Conservation (phyloP, 768 basidiomycete genomes). For the Coprinopsis cinerea region DNA sequence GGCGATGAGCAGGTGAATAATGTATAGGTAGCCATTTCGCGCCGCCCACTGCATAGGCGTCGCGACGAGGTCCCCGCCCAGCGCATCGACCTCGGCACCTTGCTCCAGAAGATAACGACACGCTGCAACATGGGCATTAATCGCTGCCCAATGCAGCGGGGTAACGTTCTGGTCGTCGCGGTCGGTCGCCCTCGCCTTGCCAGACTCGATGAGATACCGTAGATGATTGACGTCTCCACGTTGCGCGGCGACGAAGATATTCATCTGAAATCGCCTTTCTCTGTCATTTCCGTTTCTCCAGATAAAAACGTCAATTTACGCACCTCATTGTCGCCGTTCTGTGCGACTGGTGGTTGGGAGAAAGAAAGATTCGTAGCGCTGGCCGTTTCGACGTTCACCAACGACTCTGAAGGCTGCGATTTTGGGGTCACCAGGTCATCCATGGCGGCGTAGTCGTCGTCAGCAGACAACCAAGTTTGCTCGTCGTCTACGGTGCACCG, state of each 20-base stretch:
- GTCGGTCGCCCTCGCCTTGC: conserved; percentile 65
- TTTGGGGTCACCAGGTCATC: conserved; percentile 43
- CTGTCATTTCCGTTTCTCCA: not conserved
- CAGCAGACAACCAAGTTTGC: not conserved
- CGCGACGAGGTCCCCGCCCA: conserved; percentile 90
- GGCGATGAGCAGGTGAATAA: conserved; percentile 86
- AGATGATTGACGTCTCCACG: conserved; percentile 72
- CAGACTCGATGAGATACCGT: conserved; percentile 63
- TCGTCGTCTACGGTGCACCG: not conserved
- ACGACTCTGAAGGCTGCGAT: conserved; percentile 43
- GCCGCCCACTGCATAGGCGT: conserved; percentile 99
- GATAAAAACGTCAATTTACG: conserved; percentile 22
- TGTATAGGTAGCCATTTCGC: conserved; percentile 92
- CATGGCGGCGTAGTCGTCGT: conserved; percentile 18
- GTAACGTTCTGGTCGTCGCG: conserved; percentile 90
- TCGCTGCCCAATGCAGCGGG: conserved; percentile 96
- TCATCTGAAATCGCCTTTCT: conserved; percentile 31
- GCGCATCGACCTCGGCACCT: conserved; percentile 91
- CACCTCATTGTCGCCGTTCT: conserved; percentile 26
- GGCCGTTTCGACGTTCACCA: conserved; percentile 41
- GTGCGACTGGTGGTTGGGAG: conserved; percentile 33
- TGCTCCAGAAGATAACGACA: conserved; percentile 86
- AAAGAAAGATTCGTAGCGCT: conserved; percentile 43
- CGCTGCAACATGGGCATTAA: conserved; percentile 88
- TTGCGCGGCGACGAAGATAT: conserved; percentile 83